Evolutionary conservation across 2,329 filamentous ascomycete species (phyloP), one percentile per base, ranked within the genome.

Genomic region (Colletotrichum viniferum): DNA sequence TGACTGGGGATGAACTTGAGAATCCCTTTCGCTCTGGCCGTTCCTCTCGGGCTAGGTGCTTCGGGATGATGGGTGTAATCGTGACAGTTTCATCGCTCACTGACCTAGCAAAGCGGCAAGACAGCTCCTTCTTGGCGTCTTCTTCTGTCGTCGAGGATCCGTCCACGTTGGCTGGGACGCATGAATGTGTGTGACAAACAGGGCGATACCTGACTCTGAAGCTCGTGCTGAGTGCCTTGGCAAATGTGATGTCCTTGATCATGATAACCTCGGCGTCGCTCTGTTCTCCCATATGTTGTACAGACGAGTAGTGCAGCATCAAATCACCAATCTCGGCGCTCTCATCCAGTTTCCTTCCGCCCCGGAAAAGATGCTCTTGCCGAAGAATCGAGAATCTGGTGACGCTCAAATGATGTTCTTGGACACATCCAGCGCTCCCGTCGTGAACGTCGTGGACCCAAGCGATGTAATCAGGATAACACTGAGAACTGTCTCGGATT

Each of bases 181-280:
- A 2, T n/a, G 18, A 10, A 1, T 43, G 38, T 43, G 8, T n/a
- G 0, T 43, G 38, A 1, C 1, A n/a, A 6, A 4, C 38, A 43
- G 38, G 38, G 16, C 18, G 38, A 43, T 43, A 43, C 0, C 1
- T n/a, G 38, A 43, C 38, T 43, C 38, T n/a, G 38, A 43, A 43
- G 8, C 38, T 43, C 3, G 16, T 43, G 18, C 38, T 43, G 2
- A 43, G 4, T 8, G 38, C 38, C 18, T 43, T 43, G 5, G 38
- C 38, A 43, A 43, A 43, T 2, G 38, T 4, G 38, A 43, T 43
- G 18, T 43, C 38, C 38, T 43, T 43, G 38, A 43, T 43, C 38
- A 43, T 43, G 38, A 43, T 1, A 43, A 43, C 38, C 38, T 43
- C 38, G 18, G 38, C 38, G 18, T 43, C 38, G 16, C 1, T 43